Evolutionary conservation across 345 rosid species (phyloP), one percentile per base, ranked within the genome.

Genomic region (Abelmoschus esculentus): DNA sequence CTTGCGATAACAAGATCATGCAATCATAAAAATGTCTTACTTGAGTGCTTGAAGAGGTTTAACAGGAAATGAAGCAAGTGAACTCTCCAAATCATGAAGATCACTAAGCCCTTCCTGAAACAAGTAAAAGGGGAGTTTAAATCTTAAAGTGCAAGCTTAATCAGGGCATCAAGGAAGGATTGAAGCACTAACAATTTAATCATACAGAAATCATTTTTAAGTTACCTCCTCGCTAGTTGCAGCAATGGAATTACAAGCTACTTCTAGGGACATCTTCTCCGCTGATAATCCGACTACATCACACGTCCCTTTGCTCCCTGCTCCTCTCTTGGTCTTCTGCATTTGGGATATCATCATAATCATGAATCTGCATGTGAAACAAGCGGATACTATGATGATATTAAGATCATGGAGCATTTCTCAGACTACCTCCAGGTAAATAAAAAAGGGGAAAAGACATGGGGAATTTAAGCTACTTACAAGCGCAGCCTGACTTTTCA

Each of bases 401-500:
- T 44, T 58, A 46, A 67, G 58, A 75, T 67, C 3, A 52, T 3
- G 29, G 7, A 22, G 29, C 63, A 66, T 55, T 57, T 57, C 52
- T 60, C 15, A 28, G n/a, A 72, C 31, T 54, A 10, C 13, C 7
- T 52, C 50, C 54, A 28, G 28, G 32, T 12, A 22, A 59, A 56
- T 68, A 4, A 46, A 46, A 8, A 34, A 15, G 17, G 19, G 50
- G 64, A 58, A 9, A 34, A 61, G 40, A 38, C 57, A 78, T 26
- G 55, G 65, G 19, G 13, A 9, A 44, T 8, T 1, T 50, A 50
- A 15, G 66, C 38, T 55, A 82, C 92, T 77, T 78, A 93, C 97
- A 80, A 86, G 87, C 7, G 96, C 96, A 83, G 98, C 98, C 80
- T 91, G 98, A 79, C 73, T 83, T 80, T 87, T 93, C 70, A 91